Evolutionary conservation across 257 asterid genomes (phyloP), one percentile per base, ranked within the genome.

Genomic region (Solanum sitiens): DNA sequence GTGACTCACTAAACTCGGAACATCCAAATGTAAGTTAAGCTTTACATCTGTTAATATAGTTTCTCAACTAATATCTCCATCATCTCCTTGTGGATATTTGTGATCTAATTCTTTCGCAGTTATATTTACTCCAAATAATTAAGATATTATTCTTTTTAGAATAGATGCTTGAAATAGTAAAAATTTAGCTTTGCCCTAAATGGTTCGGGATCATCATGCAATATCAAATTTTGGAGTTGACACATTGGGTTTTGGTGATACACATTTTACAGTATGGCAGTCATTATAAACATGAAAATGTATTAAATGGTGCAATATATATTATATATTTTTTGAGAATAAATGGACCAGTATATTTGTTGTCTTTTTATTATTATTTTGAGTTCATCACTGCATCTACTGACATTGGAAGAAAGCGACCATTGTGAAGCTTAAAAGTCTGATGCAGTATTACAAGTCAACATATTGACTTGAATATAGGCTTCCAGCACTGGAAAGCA

Each of bases 11-110:
- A 39, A 85, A 70, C 87, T 88, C 88, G 86, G 93, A 91, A 72
- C 91, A 90, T 59, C 87, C 94, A 56, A 90, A 94, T 90, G 99
- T 96, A 91, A 32, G 98, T 91, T 25, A 65, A 18, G 40, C 72
- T 6, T 70, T 80, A 5, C 23, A 30, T 47, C 42, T 30, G 25
- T 80, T 47, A 30, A 27, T 44, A 25, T 25, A 15, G 18, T 27
- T 80, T 63, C 6, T 45, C 85, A 18, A 80, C 35, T 27, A 23
- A 45, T 79, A 79, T 45, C 11, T 47, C 44, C 27, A 80, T 80
- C 68, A 15, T 80, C 18, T 27, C 44, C 27, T 16, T 27, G 68
- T 80, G 85, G 16, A 80, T 80, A 47, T 80, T 30, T 27, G 27
- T 47, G 13, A 50, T 80, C 42, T 80, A 30, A 47, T 47, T 80